phyloP scores from a whole-genome alignment of 768 basidiomycete species.

The Scleroderma bovista region DNA sequence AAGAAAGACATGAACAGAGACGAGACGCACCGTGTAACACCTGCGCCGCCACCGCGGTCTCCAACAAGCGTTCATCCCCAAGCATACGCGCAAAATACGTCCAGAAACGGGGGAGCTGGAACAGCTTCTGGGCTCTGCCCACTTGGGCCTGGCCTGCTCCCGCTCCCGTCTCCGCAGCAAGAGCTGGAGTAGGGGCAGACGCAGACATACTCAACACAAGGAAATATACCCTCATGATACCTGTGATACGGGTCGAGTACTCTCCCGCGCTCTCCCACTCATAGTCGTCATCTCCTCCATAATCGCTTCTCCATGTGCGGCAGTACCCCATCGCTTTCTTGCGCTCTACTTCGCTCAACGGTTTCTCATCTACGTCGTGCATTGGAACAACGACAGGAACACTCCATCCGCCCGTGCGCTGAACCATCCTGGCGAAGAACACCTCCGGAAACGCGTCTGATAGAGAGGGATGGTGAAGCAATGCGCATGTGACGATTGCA shows the following conservation, averaged over 20 bases:
- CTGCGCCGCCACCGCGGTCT: conserved; percentile 56
- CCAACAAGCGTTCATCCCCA: conserved; percentile 45
- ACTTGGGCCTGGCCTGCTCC: neutral
- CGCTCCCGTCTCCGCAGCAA: neutral
- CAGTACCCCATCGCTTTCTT: conserved; percentile 56
- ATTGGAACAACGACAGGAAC: conserved; percentile 59
- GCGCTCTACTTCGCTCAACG: conserved; percentile 39
- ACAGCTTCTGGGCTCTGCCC: conserved; percentile 29
- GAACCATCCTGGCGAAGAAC: conserved; percentile 80
- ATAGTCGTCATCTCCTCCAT: conserved; percentile 10
- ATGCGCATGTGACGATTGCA: conserved; percentile 46
- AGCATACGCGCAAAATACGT: conserved; percentile 64
- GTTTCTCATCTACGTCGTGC: conserved; percentile 43
- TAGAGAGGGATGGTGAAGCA: neutral
- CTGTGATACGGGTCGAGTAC: conserved; percentile 62
- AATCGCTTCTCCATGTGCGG: conserved; percentile 18
- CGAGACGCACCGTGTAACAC: conserved; percentile 57
- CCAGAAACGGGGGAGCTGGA: conserved; percentile 65
- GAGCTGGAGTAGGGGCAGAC: conserved; percentile 36
- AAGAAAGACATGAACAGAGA: neutral
- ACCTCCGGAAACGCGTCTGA: conserved; percentile 62
- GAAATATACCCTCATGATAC: conserved; percentile 86
- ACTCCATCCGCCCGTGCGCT: conserved; percentile 85
- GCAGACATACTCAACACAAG: conserved; percentile 46
- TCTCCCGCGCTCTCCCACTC: conserved; percentile 55